Evolutionary conservation across 139 green algal species (phyloP).

Genomic region (Auxenochlorella pyrenoidosa): DNA sequence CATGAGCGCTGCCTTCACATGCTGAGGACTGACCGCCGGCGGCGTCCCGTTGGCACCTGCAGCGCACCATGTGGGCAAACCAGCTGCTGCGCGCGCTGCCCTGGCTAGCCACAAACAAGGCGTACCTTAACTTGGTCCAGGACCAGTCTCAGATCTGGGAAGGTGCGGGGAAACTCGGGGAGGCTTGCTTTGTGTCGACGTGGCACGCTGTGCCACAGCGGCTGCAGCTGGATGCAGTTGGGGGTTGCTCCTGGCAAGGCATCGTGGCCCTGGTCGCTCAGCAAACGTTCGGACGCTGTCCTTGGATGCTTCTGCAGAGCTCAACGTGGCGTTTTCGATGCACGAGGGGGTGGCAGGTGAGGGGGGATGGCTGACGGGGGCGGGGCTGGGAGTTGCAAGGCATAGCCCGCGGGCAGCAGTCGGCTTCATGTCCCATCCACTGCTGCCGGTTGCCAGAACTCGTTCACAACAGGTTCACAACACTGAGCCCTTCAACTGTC

Average conservation of each 20-base stretch:
- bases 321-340: slow-evolving; percentile 15
- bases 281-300: background rate
- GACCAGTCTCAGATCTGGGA: slow-evolving; percentile 13
- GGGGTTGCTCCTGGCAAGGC: too few species aligned
- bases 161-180: background rate
- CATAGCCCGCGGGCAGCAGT: background rate
- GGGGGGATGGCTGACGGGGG: background rate
- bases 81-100: slow-evolving; percentile 11
- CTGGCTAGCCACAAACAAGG: background rate
- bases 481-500: background rate
- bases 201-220: background rate
- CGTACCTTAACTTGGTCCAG: background rate
- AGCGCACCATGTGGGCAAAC: background rate
- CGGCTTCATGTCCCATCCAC: background rate
- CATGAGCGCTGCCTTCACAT: background rate
- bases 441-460: background rate
- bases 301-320: background rate
- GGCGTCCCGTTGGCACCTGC: background rate
- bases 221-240: background rate
- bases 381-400: background rate
- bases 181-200: too few species aligned
- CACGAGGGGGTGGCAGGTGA: slow-evolving; percentile 20
- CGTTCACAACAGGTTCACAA: background rate
- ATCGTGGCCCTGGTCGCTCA: too few species aligned
- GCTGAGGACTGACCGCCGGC: background rate